Conservation (phyloP, 2,329 filamentous ascomycete genomes). For the Malbranchea zuffiana region DNA sequence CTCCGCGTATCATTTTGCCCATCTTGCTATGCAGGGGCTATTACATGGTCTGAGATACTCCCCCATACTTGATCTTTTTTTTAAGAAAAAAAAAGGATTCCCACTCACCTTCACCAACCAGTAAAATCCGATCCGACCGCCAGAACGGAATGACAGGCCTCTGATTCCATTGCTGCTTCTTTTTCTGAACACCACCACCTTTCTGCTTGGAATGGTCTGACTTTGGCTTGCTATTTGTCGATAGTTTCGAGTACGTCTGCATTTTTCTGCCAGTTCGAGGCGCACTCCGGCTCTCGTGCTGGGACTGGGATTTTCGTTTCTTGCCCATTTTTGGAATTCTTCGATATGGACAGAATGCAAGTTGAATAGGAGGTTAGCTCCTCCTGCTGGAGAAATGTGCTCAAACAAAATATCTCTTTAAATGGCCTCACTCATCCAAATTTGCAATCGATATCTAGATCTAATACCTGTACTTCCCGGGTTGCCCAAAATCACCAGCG, state of each 20-base stretch:
- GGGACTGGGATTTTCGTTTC: constrained; percentile 17
- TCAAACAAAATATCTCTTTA: no score
- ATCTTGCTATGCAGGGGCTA: no score
- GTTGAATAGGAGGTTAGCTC: not conserved
- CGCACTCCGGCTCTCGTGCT: constrained; percentile 9
- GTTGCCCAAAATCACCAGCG: no score
- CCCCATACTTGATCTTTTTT: no score
- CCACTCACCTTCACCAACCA: constrained; percentile 36
- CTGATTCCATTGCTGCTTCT: constrained; percentile 16
- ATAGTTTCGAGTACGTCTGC: constrained; percentile 21
- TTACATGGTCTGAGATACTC: no score
- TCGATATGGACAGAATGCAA: not conserved
- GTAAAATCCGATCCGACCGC: constrained; percentile 32
- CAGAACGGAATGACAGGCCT: constrained; percentile 32
- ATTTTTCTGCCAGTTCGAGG: constrained; percentile 19
- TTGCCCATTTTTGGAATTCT: constrained; percentile 18
- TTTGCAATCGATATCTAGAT: no score
- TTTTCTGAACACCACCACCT: constrained; percentile 10
- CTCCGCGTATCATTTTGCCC: no score
- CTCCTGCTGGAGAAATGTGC: no score
- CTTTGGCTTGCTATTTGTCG: constrained; percentile 13
- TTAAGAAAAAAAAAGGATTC: constrained; percentile 10
- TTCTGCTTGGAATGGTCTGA: constrained; percentile 1
- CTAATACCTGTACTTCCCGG: no score
- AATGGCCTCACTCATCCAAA: no score